phyloP scores from a whole-genome alignment of 805 yeast genomes.

The Candida sphagnicola region DNA sequence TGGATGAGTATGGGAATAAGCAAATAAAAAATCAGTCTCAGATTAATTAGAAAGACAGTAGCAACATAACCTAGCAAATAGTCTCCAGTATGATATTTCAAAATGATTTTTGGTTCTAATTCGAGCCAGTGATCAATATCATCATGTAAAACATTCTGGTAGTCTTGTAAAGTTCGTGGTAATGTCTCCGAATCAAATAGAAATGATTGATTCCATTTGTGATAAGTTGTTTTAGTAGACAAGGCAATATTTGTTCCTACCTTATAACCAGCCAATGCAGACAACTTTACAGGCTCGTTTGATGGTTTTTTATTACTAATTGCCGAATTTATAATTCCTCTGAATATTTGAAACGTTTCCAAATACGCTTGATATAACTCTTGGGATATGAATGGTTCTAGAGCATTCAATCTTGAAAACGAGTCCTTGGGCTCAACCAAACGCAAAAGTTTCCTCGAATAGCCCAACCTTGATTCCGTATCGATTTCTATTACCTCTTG shows the following conservation, averaged over 20 bases:
- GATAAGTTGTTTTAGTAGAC: constrained; percentile 31
- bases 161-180: constrained; percentile 18
- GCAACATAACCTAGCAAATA: constrained; percentile 31
- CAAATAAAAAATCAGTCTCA: constrained; percentile 25
- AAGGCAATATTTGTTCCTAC: constrained; percentile 33
- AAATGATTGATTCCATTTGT: constrained; percentile 24
- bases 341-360: constrained; percentile 30
- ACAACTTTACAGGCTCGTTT: constrained; percentile 9
- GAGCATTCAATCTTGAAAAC: constrained; percentile 18
- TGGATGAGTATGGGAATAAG: constrained; percentile 33
- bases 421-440: constrained; percentile 1
- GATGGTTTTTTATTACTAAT: constrained; percentile 1
- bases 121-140: constrained; percentile 37
- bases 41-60: constrained; percentile 32
- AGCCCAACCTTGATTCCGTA: not conserved
- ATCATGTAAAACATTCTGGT: constrained; percentile 21
- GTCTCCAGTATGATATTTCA: constrained; percentile 16
- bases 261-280: constrained; percentile 19
- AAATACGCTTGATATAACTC: constrained; percentile 25
- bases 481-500: constrained; percentile 1
- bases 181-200: constrained; percentile 23
- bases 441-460: not conserved
- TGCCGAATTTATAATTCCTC: constrained; percentile 19
- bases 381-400: constrained; percentile 21
- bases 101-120: constrained; percentile 23